Percentiles rank a stretch among this genome's conserved stretches.
phyloP scores from a whole-genome alignment of 2,329 filamentous ascomycete genomes.

The Colletotrichum camelliae region DNA sequence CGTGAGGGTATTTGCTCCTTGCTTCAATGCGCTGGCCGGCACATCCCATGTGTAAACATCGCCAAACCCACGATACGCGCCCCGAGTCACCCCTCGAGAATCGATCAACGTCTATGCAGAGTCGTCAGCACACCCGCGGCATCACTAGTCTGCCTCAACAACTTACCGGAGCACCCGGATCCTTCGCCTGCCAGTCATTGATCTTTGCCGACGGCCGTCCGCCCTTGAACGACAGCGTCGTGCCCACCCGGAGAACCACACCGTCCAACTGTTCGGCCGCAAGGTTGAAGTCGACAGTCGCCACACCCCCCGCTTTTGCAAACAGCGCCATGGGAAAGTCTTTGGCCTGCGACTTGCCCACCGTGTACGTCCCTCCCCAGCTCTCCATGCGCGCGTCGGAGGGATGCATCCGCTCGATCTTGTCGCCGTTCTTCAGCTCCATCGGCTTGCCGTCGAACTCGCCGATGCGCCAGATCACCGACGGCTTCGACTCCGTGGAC shows the following conservation, averaged over 20 bases:
- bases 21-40: conserved; percentile 53
- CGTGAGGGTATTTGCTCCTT: conserved; percentile 58
- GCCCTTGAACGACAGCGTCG: conserved; percentile 61
- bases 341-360: conserved; percentile 49
- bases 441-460: conserved; percentile 61
- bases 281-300: conserved; percentile 57
- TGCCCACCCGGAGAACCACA: conserved; percentile 60
- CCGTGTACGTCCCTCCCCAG: conserved; percentile 58
- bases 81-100: conserved; percentile 61
- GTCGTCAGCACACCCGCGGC: conserved; percentile 34
- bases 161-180: conserved; percentile 38
- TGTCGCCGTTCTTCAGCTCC: conserved; percentile 63
- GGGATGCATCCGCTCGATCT: conserved; percentile 64
- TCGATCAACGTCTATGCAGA: conserved; percentile 45
- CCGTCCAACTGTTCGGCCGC: conserved; percentile 44
- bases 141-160: conserved; percentile 31
- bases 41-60: conserved; percentile 61
- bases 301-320: conserved; percentile 49
- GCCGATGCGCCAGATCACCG: conserved; percentile 59
- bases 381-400: conserved; percentile 57
- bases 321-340: conserved; percentile 65
- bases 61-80: conserved; percentile 61
- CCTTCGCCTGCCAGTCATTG: conserved; percentile 33
- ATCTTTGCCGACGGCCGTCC: conserved; percentile 53
- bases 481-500: conserved; percentile 39